These are phyloP conservation scores for Peronospora farinosa DNA, from an alignment of 352 stramenopile species.

Conservation along the genomic window DNA sequence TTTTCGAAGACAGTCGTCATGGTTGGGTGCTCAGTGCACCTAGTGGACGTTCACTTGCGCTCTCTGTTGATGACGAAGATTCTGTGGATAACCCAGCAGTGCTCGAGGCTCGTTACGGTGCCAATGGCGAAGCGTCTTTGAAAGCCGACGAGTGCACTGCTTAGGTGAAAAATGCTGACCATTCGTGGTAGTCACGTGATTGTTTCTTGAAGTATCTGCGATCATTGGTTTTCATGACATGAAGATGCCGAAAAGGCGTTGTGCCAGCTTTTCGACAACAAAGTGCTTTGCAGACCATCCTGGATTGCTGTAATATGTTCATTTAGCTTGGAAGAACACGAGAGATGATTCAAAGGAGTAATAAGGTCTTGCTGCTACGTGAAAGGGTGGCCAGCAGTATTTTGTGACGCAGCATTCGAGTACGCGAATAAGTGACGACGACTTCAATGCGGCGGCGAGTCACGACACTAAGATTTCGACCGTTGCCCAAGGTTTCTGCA, in stretches of 20 bases:
- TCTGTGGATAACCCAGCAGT: constrained; percentile 34
- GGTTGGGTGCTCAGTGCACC: constrained; percentile 54
- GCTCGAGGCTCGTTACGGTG: constrained; percentile 30
- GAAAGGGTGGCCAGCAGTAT: constrained; percentile 41
- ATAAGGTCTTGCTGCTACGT: constrained; percentile 21
- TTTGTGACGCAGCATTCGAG: constrained; percentile 53
- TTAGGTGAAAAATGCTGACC: constrained; percentile 1
- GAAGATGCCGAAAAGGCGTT: constrained; percentile 14
- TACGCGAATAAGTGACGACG: constrained; percentile 61
- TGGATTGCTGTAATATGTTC: constrained; percentile 35
- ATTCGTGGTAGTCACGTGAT: constrained; percentile 3
- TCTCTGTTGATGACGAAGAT: constrained; percentile 64
- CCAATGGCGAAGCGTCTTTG: constrained; percentile 20
- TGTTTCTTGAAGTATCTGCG: constrained; percentile 13
- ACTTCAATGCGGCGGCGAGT: too few relatives aligned
- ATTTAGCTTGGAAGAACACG: constrained; percentile 38
- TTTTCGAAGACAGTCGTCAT: constrained; percentile 54
- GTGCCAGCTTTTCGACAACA: constrained; percentile 12
- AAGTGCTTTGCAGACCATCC: constrained; percentile 6
- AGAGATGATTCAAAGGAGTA: constrained; percentile 18
- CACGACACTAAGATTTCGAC: too few relatives aligned
- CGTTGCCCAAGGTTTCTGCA: too few relatives aligned
- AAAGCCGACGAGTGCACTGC: constrained; percentile 1
- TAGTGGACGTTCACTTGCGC: constrained; percentile 39
- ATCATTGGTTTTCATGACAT: constrained; percentile 13